These are phyloP conservation scores for Solidago caesia DNA, from an alignment of 129 eudicot species.

Conservation along the genomic window DNA sequence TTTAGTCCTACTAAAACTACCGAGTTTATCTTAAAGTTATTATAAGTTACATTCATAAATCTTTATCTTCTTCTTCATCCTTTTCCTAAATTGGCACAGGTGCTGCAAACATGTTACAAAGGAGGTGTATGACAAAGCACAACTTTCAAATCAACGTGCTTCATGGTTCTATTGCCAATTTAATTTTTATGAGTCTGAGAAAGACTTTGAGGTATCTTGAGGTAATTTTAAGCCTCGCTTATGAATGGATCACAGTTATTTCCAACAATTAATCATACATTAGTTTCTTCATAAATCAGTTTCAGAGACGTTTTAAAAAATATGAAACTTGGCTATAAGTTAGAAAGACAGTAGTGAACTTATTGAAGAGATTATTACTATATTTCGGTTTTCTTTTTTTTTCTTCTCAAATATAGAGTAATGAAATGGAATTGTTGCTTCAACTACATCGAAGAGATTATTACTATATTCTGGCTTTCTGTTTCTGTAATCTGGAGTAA, in stretches of 20 bases:
- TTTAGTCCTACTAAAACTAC: too few relatives aligned
- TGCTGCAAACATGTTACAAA: slow-evolving; percentile 1
- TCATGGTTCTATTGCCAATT: slow-evolving; percentile 3
- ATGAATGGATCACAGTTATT: slow-evolving; percentile 18
- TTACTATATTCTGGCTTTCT: too few relatives aligned
- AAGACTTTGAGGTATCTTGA: slow-evolving; percentile 5
- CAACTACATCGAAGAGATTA: too few relatives aligned
- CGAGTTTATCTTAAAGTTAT: too few relatives aligned
- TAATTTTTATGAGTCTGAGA: not conserved
- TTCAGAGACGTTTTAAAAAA: slow-evolving; percentile 2
- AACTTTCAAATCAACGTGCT: slow-evolving; percentile 5
- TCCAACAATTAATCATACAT: not conserved
- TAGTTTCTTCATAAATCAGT: slow-evolving; percentile 15
- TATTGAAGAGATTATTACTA: not conserved
- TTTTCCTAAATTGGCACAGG: slow-evolving; percentile 10
- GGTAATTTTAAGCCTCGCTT: not conserved
- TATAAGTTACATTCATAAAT: too few relatives aligned
- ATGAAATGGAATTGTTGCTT: not conserved
- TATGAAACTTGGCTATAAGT: slow-evolving; percentile 5
- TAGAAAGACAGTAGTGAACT: not conserved
- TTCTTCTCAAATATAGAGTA: not conserved
- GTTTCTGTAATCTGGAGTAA: not conserved
- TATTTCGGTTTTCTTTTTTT: too few relatives aligned
- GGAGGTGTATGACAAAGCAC: slow-evolving; percentile 9
- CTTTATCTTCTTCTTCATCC: not conserved